Evolutionary conservation across 805 yeast species (phyloP), one percentile per base, ranked within the genome.

Genomic region (Sugiyamaella mastotermitis): DNA sequence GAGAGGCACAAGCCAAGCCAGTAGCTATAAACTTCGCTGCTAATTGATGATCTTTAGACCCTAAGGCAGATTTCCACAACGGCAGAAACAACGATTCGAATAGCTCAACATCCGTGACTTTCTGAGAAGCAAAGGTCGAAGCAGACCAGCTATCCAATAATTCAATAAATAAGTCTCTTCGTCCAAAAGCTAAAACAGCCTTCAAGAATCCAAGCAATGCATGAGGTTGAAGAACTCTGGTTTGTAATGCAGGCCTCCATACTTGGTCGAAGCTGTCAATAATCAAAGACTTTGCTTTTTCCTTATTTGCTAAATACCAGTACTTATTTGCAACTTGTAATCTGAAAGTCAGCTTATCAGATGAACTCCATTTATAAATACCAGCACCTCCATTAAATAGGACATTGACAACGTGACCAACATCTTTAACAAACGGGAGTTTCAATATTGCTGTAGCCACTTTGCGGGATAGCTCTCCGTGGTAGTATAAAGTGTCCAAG

Each of bases 271-370:
- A 52, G 33, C 49, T 42, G 11, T 37, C 46, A 10, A 35, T 17
- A 17, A 55, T 41, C 29, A 49, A 38, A 8, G 21, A 32, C 16
- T 44, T 26, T 15, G 61, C 55, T 23, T 29, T 45, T 3, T 18
- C 40, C 10, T 43, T 29, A 9, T 40, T 26, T 18, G 49, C 47
- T 17, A 48, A 41, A 9, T 38, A 25, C 57, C 57, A 55, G 30
- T 45, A 46, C 33, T 51, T 51, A 33, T 56, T 55, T 1, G 59
- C 55, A 3, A 49, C 45, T 24, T 49, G 52, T 21, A 57, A 40
- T 24, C 45, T 42, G 38, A 57, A 52, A n/a, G 44, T 40, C 23
- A 45, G 47, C 24, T 44, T 42, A 31, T 53, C 56, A 6, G 38
- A 31, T 4, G 11, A 26, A 9, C 53, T 24, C 60, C 60, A 55